Base-by-base conservation (phyloP, 140 eudicot genomes). In the Stevia rebaudiana region DNA sequence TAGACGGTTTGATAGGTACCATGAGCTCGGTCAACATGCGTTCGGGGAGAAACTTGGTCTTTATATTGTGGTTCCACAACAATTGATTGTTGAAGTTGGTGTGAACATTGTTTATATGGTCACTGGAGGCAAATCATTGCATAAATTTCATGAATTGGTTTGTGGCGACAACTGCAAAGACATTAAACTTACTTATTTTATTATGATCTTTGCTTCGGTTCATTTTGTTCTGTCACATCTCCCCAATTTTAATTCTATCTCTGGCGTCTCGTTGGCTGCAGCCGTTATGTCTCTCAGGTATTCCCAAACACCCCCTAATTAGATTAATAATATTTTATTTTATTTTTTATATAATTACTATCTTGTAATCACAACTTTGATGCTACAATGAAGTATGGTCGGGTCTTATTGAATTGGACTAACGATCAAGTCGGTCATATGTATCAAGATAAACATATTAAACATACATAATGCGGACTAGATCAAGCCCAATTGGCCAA, bases 271-370 rank as follows among this genome's bases (percentile, higher is more conserved):
- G 9, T 62, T 84, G 70, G 88, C 84, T 2, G 94, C 94, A 10
- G 88, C 94, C 3, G 79, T 84, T 58, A 84, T 84, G 94, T 84
- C 88, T 47, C 70, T 84, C 47, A 84, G 85, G 91, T 84, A 75
- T 4, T 17, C 11, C 41, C 62, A 55, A 30, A 28, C 40, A 36
- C 9, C 54, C 28, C 13, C 21, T 8, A 17, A 48, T 19, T 8
- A 6, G 18, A 48, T 16, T 10, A 16, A 3, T n/a, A 36, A 0
- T 7, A n/a, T n/a, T n/a, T n/a, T n/a, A n/a, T 36, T 36, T 36
- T 22, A 23, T 46, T 4, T 6, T 16, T 1, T 15, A 46, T 5
- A 44, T 44, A 44, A 44, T 46, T 2, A 16, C 1, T 46, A 16
- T 15, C 4, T 16, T 46, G 1, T 36, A 4, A 7, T 36, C 1